Evolutionary conservation across 108 stramenopile genomes (phyloP).

Genomic region (Cyclotella atomus): DNA sequence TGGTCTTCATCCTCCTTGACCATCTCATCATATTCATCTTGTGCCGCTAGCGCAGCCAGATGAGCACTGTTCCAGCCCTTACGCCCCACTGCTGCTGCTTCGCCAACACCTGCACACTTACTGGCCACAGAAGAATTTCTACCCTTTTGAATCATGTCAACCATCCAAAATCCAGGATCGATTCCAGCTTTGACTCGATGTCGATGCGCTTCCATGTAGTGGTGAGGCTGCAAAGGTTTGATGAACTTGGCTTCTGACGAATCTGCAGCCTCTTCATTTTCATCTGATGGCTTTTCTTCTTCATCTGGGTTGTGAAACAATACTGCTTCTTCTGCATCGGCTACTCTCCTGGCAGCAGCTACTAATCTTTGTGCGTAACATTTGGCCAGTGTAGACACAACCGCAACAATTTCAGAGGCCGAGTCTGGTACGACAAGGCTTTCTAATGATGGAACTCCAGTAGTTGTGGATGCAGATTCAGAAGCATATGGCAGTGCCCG

Average conservation of each 20-base stretch:
- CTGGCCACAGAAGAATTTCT: background rate
- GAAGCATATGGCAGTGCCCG: constrained; percentile 31
- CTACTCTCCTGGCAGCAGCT: constrained; percentile 58
- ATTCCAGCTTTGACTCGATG: constrained; percentile 62
- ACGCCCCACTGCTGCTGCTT: constrained; percentile 44
- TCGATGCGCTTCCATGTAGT: constrained; percentile 60
- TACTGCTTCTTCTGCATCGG: constrained; percentile 34
- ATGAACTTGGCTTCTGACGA: constrained; percentile 4
- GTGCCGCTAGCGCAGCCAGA: constrained; percentile 63
- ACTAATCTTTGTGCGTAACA: constrained; percentile 83
- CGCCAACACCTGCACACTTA: constrained; percentile 35
- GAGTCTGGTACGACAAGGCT: constrained; percentile 73
- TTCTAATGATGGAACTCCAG: constrained; percentile 50
- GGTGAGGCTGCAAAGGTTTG: constrained; percentile 56
- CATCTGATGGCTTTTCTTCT: background rate
- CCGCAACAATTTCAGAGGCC: constrained; percentile 66
- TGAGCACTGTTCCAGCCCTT: constrained; percentile 22
- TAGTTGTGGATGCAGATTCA: background rate
- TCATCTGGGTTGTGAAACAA: background rate
- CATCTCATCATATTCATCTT: constrained; percentile 46
- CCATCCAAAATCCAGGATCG: constrained; percentile 84
- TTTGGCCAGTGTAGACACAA: constrained; percentile 80
- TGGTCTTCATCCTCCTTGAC: constrained; percentile 17
- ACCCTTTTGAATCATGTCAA: constrained; percentile 26
- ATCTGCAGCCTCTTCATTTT: background rate